phyloP scores from a whole-genome alignment of 108 stramenopile species.

The Skeletonema costatum region DNA sequence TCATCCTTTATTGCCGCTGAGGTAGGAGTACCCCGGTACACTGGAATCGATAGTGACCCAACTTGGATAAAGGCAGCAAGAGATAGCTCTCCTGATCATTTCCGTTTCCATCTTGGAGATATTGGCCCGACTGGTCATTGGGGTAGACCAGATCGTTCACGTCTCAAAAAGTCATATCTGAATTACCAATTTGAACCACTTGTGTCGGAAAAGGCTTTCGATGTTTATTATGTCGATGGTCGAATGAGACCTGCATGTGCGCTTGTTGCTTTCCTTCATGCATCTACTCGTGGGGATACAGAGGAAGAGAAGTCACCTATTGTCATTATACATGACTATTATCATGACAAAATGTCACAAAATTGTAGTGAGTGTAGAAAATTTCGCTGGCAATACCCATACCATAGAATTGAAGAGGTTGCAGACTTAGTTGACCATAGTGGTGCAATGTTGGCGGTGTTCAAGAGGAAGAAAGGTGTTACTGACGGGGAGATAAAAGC shows the following conservation, averaged over 20 bases:
- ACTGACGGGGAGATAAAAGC: constrained; percentile 5
- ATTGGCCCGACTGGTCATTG: constrained; percentile 42
- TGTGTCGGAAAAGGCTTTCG: constrained; percentile 46
- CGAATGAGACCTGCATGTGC: constrained; percentile 41
- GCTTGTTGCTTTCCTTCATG: constrained; percentile 39
- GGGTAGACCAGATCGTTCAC: constrained; percentile 27
- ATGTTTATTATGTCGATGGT: constrained; percentile 60
- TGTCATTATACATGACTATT: constrained; percentile 47
- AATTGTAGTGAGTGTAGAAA: constrained; percentile 7
- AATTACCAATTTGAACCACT: constrained; percentile 50
- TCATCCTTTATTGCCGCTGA: constrained; percentile 49
- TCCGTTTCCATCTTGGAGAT: constrained; percentile 53
- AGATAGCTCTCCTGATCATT: constrained; percentile 26
- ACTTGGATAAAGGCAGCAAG: constrained; percentile 37
- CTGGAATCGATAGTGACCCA: constrained; percentile 55
- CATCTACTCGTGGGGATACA: constrained; percentile 23
- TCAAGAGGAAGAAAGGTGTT: constrained; percentile 13
- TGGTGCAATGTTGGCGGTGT: constrained; percentile 14
- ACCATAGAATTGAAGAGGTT: constrained; percentile 9
- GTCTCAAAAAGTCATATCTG: constrained; percentile 21
- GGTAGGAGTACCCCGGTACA: constrained; percentile 48
- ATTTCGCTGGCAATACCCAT: constrained; percentile 3
- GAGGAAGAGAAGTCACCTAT: constrained; percentile 10
- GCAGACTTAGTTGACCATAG: constrained; percentile 20
- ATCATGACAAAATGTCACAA: constrained; percentile 1